Conservation (phyloP, 2,329 filamentous ascomycete species). For the Aureobasidium sp. region DNA sequence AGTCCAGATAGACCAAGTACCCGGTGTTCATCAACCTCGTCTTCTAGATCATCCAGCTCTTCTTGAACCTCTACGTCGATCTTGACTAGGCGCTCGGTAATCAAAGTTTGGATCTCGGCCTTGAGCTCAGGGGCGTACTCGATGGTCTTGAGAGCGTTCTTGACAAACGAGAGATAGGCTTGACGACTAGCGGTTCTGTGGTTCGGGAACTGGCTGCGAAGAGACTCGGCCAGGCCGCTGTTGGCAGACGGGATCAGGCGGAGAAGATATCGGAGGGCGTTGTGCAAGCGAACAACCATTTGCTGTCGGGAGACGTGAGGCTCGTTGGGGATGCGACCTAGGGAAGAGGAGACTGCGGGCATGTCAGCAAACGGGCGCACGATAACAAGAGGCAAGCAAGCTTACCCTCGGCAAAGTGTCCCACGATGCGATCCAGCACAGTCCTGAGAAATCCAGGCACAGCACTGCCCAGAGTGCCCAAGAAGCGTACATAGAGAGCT, state of each 20-base stretch:
- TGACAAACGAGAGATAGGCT: conserved; percentile 79
- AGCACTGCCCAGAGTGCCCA: conserved; percentile 65
- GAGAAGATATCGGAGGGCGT: conserved; percentile 67
- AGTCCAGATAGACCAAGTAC: conserved; percentile 44
- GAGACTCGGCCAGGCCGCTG: conserved; percentile 54
- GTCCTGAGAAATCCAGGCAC: conserved; percentile 70
- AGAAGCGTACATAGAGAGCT: conserved; percentile 48
- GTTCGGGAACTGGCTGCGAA: conserved; percentile 30
- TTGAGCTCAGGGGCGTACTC: conserved; percentile 72
- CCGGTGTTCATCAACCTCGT: conserved; percentile 72
- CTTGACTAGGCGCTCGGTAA: conserved; percentile 81
- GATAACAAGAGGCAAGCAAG: conserved; percentile 26
- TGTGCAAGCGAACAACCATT: conserved; percentile 69
- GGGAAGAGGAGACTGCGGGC: conserved; percentile 45
- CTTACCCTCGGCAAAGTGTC: conserved; percentile 59
- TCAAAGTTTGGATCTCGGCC: conserved; percentile 71
- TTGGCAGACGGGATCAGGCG: conserved; percentile 75
- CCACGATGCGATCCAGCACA: conserved; percentile 73
- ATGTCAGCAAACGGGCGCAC: conserved; percentile 30
- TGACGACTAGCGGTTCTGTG: conserved; percentile 63
- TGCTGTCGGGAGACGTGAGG: conserved; percentile 53
- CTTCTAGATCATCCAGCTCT: conserved; percentile 86
- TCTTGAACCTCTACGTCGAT: conserved; percentile 94
- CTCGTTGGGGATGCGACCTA: conserved; percentile 48
- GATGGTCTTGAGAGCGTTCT: conserved; percentile 72